Base-by-base conservation (phyloP, 176 grass and related monocot genomes). In the Panicum miliaceum region DNA sequence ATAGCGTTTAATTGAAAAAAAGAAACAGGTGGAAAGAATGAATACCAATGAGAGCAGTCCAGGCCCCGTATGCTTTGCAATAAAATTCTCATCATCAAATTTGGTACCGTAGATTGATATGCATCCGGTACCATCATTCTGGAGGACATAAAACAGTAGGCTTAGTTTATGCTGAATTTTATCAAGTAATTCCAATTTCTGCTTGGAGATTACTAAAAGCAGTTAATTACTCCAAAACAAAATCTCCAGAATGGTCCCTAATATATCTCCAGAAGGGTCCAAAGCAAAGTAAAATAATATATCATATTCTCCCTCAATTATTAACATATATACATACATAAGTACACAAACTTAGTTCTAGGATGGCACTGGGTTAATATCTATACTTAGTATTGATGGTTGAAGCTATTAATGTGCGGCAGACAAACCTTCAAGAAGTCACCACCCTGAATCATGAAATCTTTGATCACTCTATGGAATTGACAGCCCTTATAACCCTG, bases 81-180 rank as follows among this genome's bases (percentile, higher is more conserved):
- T 91, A 75, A 98, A 98, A 87, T 98, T 98, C 84, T 98, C 96
- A 86, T 98, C 96, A 75, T 98, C 96, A 86, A 98, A 98, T 83
- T 96, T 94, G 78, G 89, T 96, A 36, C 96, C 91, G 12, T 98
- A 94, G 36, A 98, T 98, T 77, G 93, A 92, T 37, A 66, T 79
- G 75, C 88, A 99, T 76, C 93, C 96, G 90, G 87, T 96, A 41
- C 96, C 93, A 92, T 99, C 96, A 27, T 92, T 94, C 93, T 99
- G 53, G 41, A 87, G 75, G 46, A 65, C 45, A 78, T 42, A 36
- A 67, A 85, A 52, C 46, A 75, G 19, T 37, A 35, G 32, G 48
- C 20, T 85, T 26, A 84, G 54, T 74, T 74, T 78, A 73, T 51
- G 59, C 59, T 32, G 40, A 32, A 75, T 5, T 73, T 73, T 10